phyloP scores from a whole-genome alignment of 2,329 filamentous ascomycete genomes.

The Diplocarpon mali region DNA sequence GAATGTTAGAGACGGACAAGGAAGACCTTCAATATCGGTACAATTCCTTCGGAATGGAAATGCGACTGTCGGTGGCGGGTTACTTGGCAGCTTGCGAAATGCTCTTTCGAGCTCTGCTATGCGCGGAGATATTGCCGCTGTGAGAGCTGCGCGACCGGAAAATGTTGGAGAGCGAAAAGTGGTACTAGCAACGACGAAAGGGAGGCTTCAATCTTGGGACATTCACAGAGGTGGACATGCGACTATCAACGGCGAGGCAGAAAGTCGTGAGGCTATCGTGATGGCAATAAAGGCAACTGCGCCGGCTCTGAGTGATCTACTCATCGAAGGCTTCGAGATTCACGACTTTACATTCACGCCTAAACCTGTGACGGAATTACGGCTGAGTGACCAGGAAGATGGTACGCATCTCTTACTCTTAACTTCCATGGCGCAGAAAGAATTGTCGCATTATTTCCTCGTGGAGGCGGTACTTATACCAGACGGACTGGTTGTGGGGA shows the following conservation, averaged over 20 bases:
- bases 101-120: constrained; percentile 59
- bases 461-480: constrained; percentile 57
- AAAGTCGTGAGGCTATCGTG: constrained; percentile 55
- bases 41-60: constrained; percentile 61
- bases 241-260: constrained; percentile 59
- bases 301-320: constrained; percentile 36
- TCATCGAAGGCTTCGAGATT: constrained; percentile 54
- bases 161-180: constrained; percentile 77
- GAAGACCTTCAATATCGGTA: constrained; percentile 67
- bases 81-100: constrained; percentile 73
- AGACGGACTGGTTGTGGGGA: constrained; percentile 44
- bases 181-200: constrained; percentile 66
- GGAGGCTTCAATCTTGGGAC: constrained; percentile 75
- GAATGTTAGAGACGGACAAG: constrained; percentile 75
- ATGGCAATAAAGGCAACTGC: constrained; percentile 47
- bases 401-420: constrained; percentile 49
- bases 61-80: constrained; percentile 45
- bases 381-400: constrained; percentile 41
- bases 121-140: constrained; percentile 69
- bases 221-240: constrained; percentile 81
- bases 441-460: constrained; percentile 56
- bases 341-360: constrained; percentile 69
- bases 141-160: constrained; percentile 60
- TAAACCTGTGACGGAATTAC: constrained; percentile 39
- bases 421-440: constrained; percentile 42